Evolutionary conservation across 1,284 basidiomycete species (phyloP).

Genomic region (Trichosporon inkin): DNA sequence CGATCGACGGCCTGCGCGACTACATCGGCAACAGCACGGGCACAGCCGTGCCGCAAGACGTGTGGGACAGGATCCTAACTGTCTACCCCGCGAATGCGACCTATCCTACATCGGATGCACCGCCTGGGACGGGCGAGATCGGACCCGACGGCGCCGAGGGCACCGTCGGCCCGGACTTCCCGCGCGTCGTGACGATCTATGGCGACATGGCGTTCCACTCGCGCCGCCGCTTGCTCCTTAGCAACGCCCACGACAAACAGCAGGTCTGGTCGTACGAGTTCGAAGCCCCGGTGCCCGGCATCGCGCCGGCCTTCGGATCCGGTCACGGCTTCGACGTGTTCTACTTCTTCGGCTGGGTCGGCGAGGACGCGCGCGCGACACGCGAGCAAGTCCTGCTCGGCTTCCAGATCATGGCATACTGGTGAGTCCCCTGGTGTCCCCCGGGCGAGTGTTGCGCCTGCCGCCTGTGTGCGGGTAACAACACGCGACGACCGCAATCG

Average conservation of each 20-base stretch:
- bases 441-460: too few species aligned
- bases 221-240: slow-evolving; percentile 30
- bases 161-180: neutral
- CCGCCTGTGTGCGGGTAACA: too few species aligned
- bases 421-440: neutral
- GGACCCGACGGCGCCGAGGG: neutral
- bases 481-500: too few species aligned
- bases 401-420: slow-evolving; percentile 2
- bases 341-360: slow-evolving; percentile 28
- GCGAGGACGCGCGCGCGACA: neutral
- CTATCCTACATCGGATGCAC: neutral
- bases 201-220: slow-evolving; percentile 39
- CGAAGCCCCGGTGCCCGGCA: slow-evolving; percentile 10
- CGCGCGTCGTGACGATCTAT: slow-evolving; percentile 19
- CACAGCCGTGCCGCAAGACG: slow-evolving; percentile 20
- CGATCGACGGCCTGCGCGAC: slow-evolving; percentile 7
- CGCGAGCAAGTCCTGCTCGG: neutral
- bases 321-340: slow-evolving; percentile 31
- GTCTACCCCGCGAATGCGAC: slow-evolving; percentile 14
- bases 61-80: slow-evolving; percentile 11
- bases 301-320: neutral
- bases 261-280: slow-evolving; percentile 37
- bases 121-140: too few species aligned
- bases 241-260: slow-evolving; percentile 23
- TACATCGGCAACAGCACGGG: slow-evolving; percentile 15